Percentiles rank a stretch among this genome's conserved stretches.
Conservation (phyloP, 768 basidiomycete genomes). For the Pulveroboletus sp. region DNA sequence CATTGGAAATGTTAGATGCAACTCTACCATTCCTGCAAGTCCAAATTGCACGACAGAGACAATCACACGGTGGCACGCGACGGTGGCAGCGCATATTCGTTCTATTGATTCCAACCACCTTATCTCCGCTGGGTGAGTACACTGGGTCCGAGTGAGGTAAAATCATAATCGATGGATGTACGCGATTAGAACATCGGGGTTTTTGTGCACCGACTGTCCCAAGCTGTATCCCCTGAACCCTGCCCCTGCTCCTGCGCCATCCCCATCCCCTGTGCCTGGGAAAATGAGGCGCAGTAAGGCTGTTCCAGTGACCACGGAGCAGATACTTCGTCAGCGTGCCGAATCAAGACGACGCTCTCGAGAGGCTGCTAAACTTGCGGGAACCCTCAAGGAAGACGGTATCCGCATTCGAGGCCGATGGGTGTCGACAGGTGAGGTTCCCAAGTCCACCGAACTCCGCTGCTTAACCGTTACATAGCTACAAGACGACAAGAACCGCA, state of each 20-base stretch:
- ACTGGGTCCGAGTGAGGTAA: neutral
- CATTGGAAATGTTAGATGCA: constrained; percentile 41
- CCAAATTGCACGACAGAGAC: constrained; percentile 46
- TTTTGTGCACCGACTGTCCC: constrained; percentile 52
- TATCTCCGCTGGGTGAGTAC: constrained; percentile 55
- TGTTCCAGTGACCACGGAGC: constrained; percentile 44
- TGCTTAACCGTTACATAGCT: constrained; percentile 28
- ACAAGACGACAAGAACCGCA: constrained; percentile 47
- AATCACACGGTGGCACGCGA: constrained; percentile 56
- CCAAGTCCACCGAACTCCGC: neutral
- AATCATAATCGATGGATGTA: neutral
- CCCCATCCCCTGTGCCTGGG: constrained; percentile 40
- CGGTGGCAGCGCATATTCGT: constrained; percentile 43
- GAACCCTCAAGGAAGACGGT: constrained; percentile 35
- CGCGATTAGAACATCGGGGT: constrained; percentile 49
- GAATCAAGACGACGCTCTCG: constrained; percentile 46
- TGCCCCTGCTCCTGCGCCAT: constrained; percentile 34
- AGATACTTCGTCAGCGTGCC: constrained; percentile 48
- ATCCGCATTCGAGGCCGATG: constrained; percentile 59
- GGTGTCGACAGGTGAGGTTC: constrained; percentile 47
- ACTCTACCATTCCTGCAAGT: constrained; percentile 47
- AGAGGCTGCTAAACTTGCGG: constrained; percentile 32
- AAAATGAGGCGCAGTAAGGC: constrained; percentile 35
- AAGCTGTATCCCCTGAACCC: constrained; percentile 48
- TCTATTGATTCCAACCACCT: constrained; percentile 61